Evolutionary conservation across 306 rosid species (phyloP).

Genomic region (Pterocarpus santalinus): DNA sequence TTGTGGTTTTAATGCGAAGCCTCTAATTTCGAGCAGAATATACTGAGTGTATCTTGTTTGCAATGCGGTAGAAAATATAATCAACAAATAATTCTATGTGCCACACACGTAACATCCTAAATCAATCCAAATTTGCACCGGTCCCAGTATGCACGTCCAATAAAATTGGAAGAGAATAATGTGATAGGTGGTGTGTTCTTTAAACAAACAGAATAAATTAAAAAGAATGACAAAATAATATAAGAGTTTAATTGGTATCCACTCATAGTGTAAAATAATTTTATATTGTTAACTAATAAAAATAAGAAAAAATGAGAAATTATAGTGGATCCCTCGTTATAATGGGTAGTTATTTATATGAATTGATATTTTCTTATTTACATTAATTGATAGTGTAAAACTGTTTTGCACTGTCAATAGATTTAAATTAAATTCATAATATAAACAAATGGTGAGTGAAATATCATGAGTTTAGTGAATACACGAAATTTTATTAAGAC

Average conservation of each 20-base stretch:
- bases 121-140: neutral
- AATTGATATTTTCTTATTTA: too few species aligned
- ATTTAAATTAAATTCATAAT: too few species aligned
- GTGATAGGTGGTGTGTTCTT: neutral
- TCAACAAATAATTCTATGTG: neutral
- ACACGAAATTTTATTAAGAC: too few species aligned
- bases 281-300: too few species aligned
- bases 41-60: neutral
- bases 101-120: constrained; percentile 10
- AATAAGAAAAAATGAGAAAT: too few species aligned
- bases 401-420: too few species aligned
- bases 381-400: too few species aligned
- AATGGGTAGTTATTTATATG: too few species aligned
- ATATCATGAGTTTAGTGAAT: too few species aligned
- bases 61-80: neutral
- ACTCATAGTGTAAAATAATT: too few species aligned
- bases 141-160: neutral
- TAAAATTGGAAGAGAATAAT: neutral
- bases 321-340: too few species aligned
- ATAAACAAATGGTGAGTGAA: too few species aligned
- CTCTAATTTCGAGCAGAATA: neutral
- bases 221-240: neutral
- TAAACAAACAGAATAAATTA: neutral
- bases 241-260: neutral
- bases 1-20: neutral